Conservation (phyloP, 2,329 filamentous ascomycete species). For the Huntiella omanensis region DNA sequence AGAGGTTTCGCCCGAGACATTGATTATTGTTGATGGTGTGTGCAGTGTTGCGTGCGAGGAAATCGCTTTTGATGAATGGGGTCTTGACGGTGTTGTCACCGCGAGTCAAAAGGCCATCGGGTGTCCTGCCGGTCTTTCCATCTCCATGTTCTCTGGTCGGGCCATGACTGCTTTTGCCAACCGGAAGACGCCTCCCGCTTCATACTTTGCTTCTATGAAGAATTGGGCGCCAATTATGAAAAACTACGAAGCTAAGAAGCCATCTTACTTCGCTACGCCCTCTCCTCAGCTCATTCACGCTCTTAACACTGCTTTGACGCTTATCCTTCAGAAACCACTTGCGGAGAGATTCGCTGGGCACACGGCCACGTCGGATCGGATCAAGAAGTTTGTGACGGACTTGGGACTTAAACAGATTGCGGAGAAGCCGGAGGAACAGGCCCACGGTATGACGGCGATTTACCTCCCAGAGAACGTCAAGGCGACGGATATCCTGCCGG, state of each 20-base stretch:
- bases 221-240: constrained; percentile 99
- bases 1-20: constrained; percentile 72
- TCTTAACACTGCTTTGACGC: constrained; percentile 69
- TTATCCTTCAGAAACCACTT: constrained; percentile 67
- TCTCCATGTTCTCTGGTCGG: constrained; percentile 79
- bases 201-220: constrained; percentile 92
- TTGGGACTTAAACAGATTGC: constrained; percentile 80
- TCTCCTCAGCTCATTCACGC: constrained; percentile 87
- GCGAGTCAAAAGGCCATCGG: constrained; percentile 96
- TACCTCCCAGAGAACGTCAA: constrained; percentile 75
- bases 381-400: constrained; percentile 67
- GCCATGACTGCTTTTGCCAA: constrained; percentile 66
- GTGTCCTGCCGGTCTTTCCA: constrained; percentile 81
- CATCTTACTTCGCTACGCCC: constrained; percentile 94
- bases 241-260: constrained; percentile 96
- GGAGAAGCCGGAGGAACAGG: constrained; percentile 70
- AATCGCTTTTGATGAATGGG: constrained; percentile 90
- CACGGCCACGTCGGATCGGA: constrained; percentile 56
- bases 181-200: constrained; percentile 62
- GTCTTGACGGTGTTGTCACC: constrained; percentile 78
- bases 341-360: constrained; percentile 71
- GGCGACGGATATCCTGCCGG: constrained; percentile 68
- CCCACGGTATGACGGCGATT: constrained; percentile 95
- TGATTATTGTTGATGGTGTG: constrained; percentile 86
- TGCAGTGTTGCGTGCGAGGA: constrained; percentile 95